These are phyloP conservation scores for Dictyostelium purpureum DNA, from an alignment of 78 protist genomes.

Conservation along the genomic window DNA sequence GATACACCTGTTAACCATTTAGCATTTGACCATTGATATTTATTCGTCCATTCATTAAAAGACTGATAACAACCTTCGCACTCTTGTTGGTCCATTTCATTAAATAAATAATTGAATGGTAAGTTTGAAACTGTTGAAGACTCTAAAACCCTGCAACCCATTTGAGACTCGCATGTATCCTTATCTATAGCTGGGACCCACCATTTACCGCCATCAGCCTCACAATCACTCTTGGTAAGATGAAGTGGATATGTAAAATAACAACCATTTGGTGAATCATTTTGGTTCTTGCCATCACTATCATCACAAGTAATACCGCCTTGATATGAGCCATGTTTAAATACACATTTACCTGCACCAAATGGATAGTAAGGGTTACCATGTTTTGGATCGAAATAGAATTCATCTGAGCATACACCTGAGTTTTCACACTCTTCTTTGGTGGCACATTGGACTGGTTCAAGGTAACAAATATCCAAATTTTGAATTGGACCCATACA, in stretches of 20 bases:
- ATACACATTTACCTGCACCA: slow-evolving; percentile 18
- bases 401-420: neutral
- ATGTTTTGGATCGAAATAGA: neutral
- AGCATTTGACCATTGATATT: neutral
- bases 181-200: neutral
- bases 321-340: neutral
- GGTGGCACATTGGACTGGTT: neutral
- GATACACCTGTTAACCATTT: neutral
- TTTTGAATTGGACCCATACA: neutral
- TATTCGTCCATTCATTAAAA: neutral
- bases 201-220: neutral
- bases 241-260: neutral
- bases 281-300: neutral
- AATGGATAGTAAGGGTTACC: neutral
- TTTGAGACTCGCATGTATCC: neutral
- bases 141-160: neutral
- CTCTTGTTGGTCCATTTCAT: neutral
- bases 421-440: neutral
- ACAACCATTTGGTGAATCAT: slow-evolving; percentile 53
- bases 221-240: neutral
- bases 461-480: neutral
- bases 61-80: neutral
- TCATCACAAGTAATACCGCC: neutral
- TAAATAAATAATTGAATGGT: slow-evolving; percentile 16
- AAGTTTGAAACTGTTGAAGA: neutral